These are phyloP conservation scores for Suillus weaverae DNA, from an alignment of 768 basidiomycete genomes.

Conservation along the genomic window DNA sequence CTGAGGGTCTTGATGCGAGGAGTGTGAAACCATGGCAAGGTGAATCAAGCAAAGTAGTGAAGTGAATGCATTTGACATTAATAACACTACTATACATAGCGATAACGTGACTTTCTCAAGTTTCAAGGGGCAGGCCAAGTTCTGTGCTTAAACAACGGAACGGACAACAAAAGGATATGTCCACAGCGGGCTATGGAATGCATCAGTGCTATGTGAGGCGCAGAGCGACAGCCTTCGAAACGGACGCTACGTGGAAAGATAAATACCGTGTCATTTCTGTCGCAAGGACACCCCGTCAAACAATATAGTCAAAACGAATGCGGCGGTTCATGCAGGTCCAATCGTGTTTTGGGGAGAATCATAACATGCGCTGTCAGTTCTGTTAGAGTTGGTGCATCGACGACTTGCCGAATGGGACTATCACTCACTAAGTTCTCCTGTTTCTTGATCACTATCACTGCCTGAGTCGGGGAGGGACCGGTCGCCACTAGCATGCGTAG, in stretches of 20 bases:
- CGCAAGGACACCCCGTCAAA: neutral
- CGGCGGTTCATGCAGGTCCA: neutral
- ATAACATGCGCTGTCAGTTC: neutral
- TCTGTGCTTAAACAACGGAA: neutral
- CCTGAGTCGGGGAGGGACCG: neutral
- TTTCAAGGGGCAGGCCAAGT: neutral
- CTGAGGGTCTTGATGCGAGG: constrained; percentile 1
- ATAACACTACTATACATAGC: neutral
- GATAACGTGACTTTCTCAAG: neutral
- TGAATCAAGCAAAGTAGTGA: neutral
- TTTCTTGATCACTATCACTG: neutral
- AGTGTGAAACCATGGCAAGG: neutral
- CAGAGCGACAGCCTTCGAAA: neutral
- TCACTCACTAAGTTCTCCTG: neutral
- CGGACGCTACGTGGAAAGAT: neutral
- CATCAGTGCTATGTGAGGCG: neutral
- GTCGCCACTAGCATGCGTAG: neutral
- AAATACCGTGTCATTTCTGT: neutral
- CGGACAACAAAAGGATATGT: neutral
- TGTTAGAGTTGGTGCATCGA: neutral
- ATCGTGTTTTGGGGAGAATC: neutral
- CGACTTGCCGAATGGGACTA: neutral
- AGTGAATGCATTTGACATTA: neutral
- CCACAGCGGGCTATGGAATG: neutral
- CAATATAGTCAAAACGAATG: neutral